A percentile compares a stretch with the other conserved stretches of the same genome.
These are phyloP conservation scores for Leucaena leucocephala DNA, from an alignment of 306 rosid genomes.

Conservation along the genomic window DNA sequence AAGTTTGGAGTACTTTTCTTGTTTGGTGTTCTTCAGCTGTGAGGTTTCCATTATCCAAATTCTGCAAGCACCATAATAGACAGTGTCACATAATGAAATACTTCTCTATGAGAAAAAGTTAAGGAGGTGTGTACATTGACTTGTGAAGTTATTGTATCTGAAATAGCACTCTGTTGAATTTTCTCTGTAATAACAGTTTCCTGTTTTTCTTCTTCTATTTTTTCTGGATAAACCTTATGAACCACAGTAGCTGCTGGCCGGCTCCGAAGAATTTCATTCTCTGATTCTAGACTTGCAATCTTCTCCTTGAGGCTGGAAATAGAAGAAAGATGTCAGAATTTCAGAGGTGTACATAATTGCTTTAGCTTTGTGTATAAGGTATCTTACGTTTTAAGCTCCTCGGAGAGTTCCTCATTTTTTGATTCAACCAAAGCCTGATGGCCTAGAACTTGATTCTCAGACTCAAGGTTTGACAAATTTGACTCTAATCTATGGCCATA, in stretches of 20 bases:
- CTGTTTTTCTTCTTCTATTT: constrained; percentile 32
- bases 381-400: constrained; percentile 69
- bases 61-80: constrained; percentile 46
- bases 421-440: constrained; percentile 81
- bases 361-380: background rate
- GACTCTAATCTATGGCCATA: constrained; percentile 62
- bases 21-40: constrained; percentile 53
- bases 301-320: constrained; percentile 66
- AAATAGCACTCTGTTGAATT: constrained; percentile 40
- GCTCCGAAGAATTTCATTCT: constrained; percentile 63
- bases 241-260: constrained; percentile 33
- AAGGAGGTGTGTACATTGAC: constrained; percentile 50
- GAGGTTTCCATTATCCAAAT: constrained; percentile 57
- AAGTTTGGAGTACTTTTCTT: constrained; percentile 49
- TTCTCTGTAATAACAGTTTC: constrained; percentile 43
- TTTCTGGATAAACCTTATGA: constrained; percentile 49
- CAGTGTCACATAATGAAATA: constrained; percentile 34
- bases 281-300: constrained; percentile 64
- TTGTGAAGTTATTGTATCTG: constrained; percentile 39
- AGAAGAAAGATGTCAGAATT: constrained; percentile 21
- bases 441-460: constrained; percentile 89
- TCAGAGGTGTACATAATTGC: background rate
- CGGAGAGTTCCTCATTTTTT: constrained; percentile 67
- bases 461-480: constrained; percentile 78
- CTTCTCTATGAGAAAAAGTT: constrained; percentile 23